Evolutionary conservation across 2,329 filamentous ascomycete species (phyloP), one percentile per base, ranked within the genome.

Genomic region (Pseudopyricularia cyperi): DNA sequence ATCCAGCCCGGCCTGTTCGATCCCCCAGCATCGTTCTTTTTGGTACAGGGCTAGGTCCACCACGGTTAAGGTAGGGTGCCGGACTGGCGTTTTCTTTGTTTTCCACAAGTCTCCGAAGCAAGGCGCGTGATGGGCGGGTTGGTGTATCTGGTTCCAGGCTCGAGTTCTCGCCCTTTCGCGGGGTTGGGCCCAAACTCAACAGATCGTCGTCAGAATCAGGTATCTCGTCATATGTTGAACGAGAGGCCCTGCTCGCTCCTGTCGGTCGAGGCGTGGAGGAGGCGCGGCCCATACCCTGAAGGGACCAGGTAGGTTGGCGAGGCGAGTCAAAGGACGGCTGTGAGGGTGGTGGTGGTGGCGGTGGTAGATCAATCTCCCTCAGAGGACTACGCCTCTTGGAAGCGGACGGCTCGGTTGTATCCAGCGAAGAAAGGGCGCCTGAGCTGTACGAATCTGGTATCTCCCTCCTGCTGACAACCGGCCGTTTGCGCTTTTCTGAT

Each of bases 171-270:
- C 22, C 22, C 57, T 4, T 67, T 64, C 7, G 59, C 58, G 19
- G 59, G 34, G 55, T 65, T 60, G 55, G 56, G 17, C 46, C 55
- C 37, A 61, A 48, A 19, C 57, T 59, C 14, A 64, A 64, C 7
- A 63, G 58, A 7, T 73, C 71, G 11, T 70, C 72, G 35, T 77
- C 74, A 1, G 74, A 75, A 54, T 77, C 74, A 0, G 74, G 71
- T 30, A 77, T 75, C 53, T 75, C 72, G 2, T 53, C 52, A 2
- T 39, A 48, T 22, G 24, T 33, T 8, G 47, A 17, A 7, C 47
- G 47, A 49, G 47, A 22, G n/a, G 47, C 17, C 30, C 47, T 49
- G 19, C 32, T 33, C 11, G 37, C 14, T 19, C 9, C 37, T 19
- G 15, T 42, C 17, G 37, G 17, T n/a, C 17, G 17, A 42, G 37